These are phyloP conservation scores for Pseudogymnoascus sp. DNA, from an alignment of 2,329 filamentous ascomycete genomes.

Conservation along the genomic window DNA sequence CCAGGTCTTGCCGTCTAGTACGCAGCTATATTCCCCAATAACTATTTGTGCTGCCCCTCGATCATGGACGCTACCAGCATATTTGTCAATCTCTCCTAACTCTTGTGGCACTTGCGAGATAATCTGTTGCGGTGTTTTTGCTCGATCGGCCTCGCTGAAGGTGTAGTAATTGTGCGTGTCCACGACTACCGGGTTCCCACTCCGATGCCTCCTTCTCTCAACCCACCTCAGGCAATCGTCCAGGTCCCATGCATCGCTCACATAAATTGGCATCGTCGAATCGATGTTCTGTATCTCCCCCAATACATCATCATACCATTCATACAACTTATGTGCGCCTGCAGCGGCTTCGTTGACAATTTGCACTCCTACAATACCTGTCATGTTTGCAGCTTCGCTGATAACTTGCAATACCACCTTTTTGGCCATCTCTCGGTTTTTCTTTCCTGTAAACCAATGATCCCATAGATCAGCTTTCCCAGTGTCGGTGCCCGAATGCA, in stretches of 20 bases:
- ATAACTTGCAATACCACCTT: slow-evolving; percentile 43
- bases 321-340: slow-evolving; percentile 43
- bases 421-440: slow-evolving; percentile 38
- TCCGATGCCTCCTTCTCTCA: slow-evolving; percentile 31
- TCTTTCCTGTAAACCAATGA: slow-evolving; percentile 20
- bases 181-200: slow-evolving; percentile 40
- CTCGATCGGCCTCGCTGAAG: slow-evolving; percentile 45
- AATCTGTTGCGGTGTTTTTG: slow-evolving; percentile 43
- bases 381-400: slow-evolving; percentile 17
- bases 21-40: slow-evolving; percentile 51
- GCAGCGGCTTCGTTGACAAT: slow-evolving; percentile 48
- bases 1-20: slow-evolving; percentile 45
- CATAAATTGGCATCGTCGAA: slow-evolving; percentile 42
- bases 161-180: slow-evolving; percentile 54
- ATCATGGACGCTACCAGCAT: slow-evolving; percentile 39
- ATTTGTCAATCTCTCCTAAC: slow-evolving; percentile 37
- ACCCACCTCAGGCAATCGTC: slow-evolving; percentile 37
- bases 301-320: slow-evolving; percentile 47
- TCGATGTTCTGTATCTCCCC: slow-evolving; percentile 39
- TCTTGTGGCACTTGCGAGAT: slow-evolving; percentile 37
- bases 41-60: slow-evolving; percentile 42
- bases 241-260: slow-evolving; percentile 51
- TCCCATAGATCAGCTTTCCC: slow-evolving; percentile 45
- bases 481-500: slow-evolving; percentile 47
- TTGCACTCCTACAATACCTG: slow-evolving; percentile 46